Evolutionary conservation across 306 rosid genomes (phyloP).

Genomic region (Medicago truncatula): MtrunA17r5.0-ANR NC_053044.1:45693501-45694000

Average conservation of each 20-base stretch:
- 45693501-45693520: background rate
- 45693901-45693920: background rate
- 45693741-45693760: constrained; percentile 53
- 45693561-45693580: constrained; percentile 33
- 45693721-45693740: constrained; percentile 60
- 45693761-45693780: constrained; percentile 52
- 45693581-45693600: constrained; percentile 32
- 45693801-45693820: background rate
- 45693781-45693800: constrained; percentile 1
- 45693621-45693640: constrained; percentile 69
- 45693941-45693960: background rate
- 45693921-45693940: constrained; percentile 1
- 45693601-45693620: constrained; percentile 33
- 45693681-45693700: constrained; percentile 62
- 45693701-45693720: constrained; percentile 65
- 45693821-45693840: background rate
- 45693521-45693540: background rate
- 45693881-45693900: background rate
- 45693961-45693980: background rate
- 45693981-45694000: background rate
- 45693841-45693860: background rate
- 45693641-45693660: constrained; percentile 81
- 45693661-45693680: constrained; percentile 65
- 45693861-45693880: background rate
- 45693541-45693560: constrained; percentile 19